These are phyloP conservation scores for Sequoia sempervirens DNA, from an alignment of 75 land plant genomes.

Conservation along the genomic window DNA sequence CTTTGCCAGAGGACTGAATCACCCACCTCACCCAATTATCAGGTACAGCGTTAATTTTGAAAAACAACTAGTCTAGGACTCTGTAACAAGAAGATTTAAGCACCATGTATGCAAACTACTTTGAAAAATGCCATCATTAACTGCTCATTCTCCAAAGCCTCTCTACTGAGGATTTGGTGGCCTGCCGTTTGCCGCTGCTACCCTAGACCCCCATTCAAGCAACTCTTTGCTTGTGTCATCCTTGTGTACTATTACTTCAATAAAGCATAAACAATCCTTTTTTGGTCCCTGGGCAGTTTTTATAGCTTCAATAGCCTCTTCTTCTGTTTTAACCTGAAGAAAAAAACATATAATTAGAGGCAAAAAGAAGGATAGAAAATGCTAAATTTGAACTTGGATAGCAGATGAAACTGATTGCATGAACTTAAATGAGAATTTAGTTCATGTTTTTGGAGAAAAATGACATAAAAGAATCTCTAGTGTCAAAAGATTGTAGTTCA, in stretches of 20 bases:
- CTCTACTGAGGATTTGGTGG: constrained; percentile 52
- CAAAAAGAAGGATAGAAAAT: not conserved
- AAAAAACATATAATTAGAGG: not conserved
- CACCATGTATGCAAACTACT: not conserved
- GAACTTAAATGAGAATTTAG: not conserved
- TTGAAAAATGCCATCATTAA: not conserved
- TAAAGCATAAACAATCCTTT: constrained; percentile 56
- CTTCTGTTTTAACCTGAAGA: constrained; percentile 27
- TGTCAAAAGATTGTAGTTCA: not conserved
- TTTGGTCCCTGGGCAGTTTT: constrained; percentile 20
- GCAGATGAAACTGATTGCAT: not conserved
- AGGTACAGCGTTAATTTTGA: too few relatives aligned
- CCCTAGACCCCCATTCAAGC: constrained; percentile 61
- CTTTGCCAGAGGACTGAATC: too few relatives aligned
- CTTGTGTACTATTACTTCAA: constrained; percentile 55
- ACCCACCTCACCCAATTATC: too few relatives aligned
- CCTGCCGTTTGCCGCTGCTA: constrained; percentile 47
- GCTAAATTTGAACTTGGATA: not conserved
- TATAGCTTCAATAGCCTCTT: constrained; percentile 48
- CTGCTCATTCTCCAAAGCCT: not conserved
- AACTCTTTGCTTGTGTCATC: constrained; percentile 69
- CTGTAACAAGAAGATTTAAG: not conserved
- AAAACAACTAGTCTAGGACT: too few relatives aligned
- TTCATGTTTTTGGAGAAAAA: not conserved
- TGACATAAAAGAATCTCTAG: not conserved